Evolutionary conservation across 257 asterid species (phyloP).

Genomic region (Lycium ferocissimum): DNA sequence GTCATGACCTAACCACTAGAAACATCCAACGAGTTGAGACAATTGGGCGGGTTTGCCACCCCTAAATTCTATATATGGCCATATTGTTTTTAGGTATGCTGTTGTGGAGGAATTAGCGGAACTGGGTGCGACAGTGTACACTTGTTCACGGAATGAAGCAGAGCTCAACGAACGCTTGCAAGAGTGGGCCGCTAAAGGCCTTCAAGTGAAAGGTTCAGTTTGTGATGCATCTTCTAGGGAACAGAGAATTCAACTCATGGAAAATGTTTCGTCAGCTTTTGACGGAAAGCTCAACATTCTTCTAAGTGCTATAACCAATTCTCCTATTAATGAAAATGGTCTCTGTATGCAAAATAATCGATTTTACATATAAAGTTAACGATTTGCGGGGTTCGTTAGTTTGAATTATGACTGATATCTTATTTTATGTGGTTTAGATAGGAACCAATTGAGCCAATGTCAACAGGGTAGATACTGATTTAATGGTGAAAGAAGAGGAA

Average conservation of each 20-base stretch:
- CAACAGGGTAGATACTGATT: neutral
- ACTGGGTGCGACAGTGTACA: slow-evolving; percentile 82
- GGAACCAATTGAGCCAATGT: neutral
- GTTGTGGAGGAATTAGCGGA: slow-evolving; percentile 83
- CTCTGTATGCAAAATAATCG: neutral
- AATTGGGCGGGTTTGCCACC: too few species aligned
- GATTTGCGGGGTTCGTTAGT: neutral
- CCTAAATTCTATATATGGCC: too few species aligned
- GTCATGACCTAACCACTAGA: too few species aligned
- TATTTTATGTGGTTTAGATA: neutral
- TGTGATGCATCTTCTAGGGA: slow-evolving; percentile 86
- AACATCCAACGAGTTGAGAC: too few species aligned
- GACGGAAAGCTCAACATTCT: slow-evolving; percentile 84
- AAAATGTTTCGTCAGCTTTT: slow-evolving; percentile 69
- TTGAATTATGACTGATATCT: neutral
- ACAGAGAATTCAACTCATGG: slow-evolving; percentile 70
- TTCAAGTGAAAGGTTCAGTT: slow-evolving; percentile 71
- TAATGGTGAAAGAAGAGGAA: neutral
- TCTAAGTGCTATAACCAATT: slow-evolving; percentile 45
- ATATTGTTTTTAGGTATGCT: slow-evolving; percentile 54
- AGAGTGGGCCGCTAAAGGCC: slow-evolving; percentile 82
- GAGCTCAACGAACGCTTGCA: slow-evolving; percentile 72
- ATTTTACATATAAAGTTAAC: neutral
- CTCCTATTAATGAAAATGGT: neutral
- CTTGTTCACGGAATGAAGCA: slow-evolving; percentile 80